Evolutionary conservation across 441 rosid genomes (phyloP).

Genomic region (Adansonia madagascariensis): DNA sequence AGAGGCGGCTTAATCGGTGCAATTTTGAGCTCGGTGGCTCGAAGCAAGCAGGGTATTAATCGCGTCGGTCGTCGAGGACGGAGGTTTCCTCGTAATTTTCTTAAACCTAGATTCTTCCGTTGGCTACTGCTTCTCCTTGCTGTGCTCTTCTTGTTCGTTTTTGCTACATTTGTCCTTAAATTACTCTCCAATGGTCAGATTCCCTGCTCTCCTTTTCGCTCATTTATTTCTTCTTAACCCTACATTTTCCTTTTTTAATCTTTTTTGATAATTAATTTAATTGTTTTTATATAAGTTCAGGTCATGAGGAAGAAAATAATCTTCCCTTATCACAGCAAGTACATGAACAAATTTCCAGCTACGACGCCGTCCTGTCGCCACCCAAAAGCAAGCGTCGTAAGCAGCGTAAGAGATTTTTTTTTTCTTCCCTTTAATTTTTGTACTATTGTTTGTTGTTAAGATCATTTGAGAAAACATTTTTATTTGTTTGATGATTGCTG

Average conservation of each 20-base stretch:
- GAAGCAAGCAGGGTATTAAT: conserved; percentile 40
- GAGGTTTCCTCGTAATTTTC: conserved; percentile 52
- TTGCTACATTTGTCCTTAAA: conserved; percentile 52
- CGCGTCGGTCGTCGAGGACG: conserved; percentile 60
- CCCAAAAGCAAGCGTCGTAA: conserved; percentile 42
- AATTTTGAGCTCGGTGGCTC: conserved; percentile 39
- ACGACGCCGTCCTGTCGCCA: conserved; percentile 23
- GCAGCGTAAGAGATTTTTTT: conserved; percentile 46
- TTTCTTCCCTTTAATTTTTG: conserved; percentile 19
- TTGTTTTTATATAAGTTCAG: conserved; percentile 26
- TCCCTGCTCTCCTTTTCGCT: background rate
- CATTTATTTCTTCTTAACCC: background rate
- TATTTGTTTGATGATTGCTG: background rate
- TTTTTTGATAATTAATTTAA: background rate
- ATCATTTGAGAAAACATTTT: background rate
- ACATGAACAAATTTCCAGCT: conserved; percentile 25
- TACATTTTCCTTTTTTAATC: background rate
- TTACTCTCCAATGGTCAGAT: conserved; percentile 61
- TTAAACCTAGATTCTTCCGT: conserved; percentile 51
- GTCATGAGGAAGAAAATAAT: conserved; percentile 38
- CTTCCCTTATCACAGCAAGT: conserved; percentile 25
- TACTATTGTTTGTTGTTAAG: conserved; percentile 3
- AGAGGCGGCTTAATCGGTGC: conserved; percentile 46
- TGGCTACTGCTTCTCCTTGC: conserved; percentile 53
- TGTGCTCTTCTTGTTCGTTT: conserved; percentile 47